Evolutionary conservation across 768 basidiomycete species (phyloP), one percentile per base, ranked within the genome.

Genomic region (Candolleomyces efflorescens): DNA sequence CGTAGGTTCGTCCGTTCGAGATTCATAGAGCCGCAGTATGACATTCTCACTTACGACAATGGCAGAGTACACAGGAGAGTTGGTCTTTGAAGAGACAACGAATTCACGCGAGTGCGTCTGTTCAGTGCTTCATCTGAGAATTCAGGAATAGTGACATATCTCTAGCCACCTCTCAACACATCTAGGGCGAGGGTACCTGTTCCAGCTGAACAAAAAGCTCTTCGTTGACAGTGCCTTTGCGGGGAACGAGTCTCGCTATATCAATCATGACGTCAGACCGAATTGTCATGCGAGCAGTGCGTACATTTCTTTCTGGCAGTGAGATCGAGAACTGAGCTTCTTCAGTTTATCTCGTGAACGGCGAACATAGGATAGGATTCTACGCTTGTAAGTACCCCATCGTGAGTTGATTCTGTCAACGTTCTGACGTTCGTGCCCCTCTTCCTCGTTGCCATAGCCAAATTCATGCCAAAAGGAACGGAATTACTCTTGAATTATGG

Each of bases 401-500:
- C 12, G 1, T 20, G 38, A 11, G 15, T 11, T 36, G 2, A 22
- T 37, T 9, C 24, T 6, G 2, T 3, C 1, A 17, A 10, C 32
- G 32, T 18, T 18, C 24, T 20, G 36, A 23, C 12, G 23, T 15
- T 24, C 10, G 22, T 17, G 6, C 11, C 23, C 36, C 23, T 15
- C 6, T 48, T 10, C 44, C 26, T 52, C n/a, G n/a, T 44, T 32
- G 15, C 17, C 18, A 12, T 15, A 65, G 64, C 13, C 3, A 54
- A 53, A 23, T 46, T 53, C 39, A 56, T 66, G 1, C 36, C 53
- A 18, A 54, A 54, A 23, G 65, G 65, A 4, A 51, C 55, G 9
- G 63, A 66, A 44, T 23, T 64, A 5, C 32, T 66, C 12, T 43
- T 66, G 23, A 54, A 64, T 24, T 67, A 63, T 13, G 62, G 64